A percentile compares a stretch with the other conserved stretches of the same genome.
Evolutionary conservation across 176 grass and related monocot genomes (phyloP).

Genomic region (Lolium perenne): DNA sequence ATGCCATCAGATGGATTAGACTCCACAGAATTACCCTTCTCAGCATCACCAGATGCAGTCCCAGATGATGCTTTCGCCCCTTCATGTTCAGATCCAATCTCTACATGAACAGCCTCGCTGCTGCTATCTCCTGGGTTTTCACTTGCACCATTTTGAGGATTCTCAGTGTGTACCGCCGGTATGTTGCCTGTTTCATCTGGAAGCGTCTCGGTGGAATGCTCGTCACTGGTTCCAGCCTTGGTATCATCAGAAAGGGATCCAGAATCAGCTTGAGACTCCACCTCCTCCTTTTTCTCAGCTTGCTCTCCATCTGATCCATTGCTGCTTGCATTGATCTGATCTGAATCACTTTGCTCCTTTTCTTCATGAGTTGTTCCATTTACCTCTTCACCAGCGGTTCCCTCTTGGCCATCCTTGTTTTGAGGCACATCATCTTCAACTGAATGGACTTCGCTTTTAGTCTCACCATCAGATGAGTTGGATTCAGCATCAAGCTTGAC

Average conservation of each 20-base stretch:
- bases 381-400: constrained; percentile 35
- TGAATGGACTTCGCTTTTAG: constrained; percentile 40
- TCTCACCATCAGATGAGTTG: constrained; percentile 49
- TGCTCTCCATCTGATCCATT: constrained; percentile 48
- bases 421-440: constrained; percentile 32
- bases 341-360: constrained; percentile 35
- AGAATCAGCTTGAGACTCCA: constrained; percentile 35
- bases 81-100: constrained; percentile 48
- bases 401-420: constrained; percentile 42
- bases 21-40: constrained; percentile 36
- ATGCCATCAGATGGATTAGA: constrained; percentile 22
- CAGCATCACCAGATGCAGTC: constrained; percentile 40
- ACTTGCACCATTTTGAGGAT: constrained; percentile 26
- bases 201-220: constrained; percentile 42
- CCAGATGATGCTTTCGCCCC: constrained; percentile 32
- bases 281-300: constrained; percentile 42
- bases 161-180: constrained; percentile 45
- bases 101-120: constrained; percentile 34
- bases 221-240: constrained; percentile 28
- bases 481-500: constrained; percentile 48
- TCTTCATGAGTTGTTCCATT: constrained; percentile 36
- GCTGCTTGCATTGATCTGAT: constrained; percentile 20
- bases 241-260: constrained; percentile 31
- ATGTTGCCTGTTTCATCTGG: constrained; percentile 57
- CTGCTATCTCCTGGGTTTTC: constrained; percentile 5